Evolutionary conservation across 768 basidiomycete genomes (phyloP), one percentile per base, ranked within the genome.

Genomic region (Leccinum arenicola): DNA sequence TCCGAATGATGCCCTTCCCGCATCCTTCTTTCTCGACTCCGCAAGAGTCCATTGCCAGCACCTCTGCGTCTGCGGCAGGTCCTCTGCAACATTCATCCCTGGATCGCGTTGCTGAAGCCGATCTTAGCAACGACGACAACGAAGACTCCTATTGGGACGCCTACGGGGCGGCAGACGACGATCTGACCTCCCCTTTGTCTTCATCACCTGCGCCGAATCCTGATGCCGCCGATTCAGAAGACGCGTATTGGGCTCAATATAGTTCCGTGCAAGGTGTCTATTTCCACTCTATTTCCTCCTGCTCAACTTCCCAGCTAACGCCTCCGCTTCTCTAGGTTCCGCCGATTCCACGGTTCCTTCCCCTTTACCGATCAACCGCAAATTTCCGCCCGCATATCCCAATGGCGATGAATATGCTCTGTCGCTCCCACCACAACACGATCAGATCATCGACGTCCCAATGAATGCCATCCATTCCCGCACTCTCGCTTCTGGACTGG

Each of bases 231-330:
- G 69, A 68, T 36, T 61, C 54, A 45, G 82, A 83, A 60, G 89
- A 89, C 59, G 86, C 86, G 6, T 91, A 91, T 64, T 91, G 89
- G 89, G 87, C 87, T 25, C 86, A 80, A 61, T 91, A 91, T 69
- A 76, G 86, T 31, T 76, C 78, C 19, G 80, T 90, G 7, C 88
- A 91, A 72, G 89, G 89, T 88, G 57, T 21, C 47, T 62, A 62
- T 61, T 52, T 60, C 61, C 59, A 33, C 35, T 6, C 65, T 74
- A 65, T 23, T 19, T n/a, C 55, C 54, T 50, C 47, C 27, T 48
- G 19, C 52, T 43, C 50, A 43, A 56, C 25, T 27, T 60, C 53
- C 29, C 47, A 56, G 27, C 52, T 63, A 21, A 64, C 19, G 7
- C 45, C 3, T 60, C 19, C 10, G 10, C 21, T 50, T 14, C 38